A percentile compares a stretch with the other conserved stretches of the same genome.
These are phyloP conservation scores for Hypoxylon trugodes DNA, from an alignment of 495 filamentous ascomycete species.

Conservation along the genomic window DNA sequence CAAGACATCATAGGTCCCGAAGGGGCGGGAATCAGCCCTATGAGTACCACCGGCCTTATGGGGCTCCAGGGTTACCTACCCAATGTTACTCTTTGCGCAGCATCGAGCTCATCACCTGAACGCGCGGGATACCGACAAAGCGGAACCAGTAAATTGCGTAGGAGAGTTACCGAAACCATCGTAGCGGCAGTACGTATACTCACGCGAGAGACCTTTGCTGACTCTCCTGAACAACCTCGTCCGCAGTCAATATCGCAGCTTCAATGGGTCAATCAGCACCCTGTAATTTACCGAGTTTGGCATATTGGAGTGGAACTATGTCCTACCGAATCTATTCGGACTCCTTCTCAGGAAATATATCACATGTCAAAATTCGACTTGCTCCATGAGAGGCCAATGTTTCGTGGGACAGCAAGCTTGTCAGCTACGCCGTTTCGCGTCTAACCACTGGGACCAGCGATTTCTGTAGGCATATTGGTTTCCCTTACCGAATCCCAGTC, in stretches of 20 bases:
- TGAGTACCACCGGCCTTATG: neutral
- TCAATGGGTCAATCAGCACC: constrained; percentile 17
- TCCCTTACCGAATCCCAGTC: constrained; percentile 25
- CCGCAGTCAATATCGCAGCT: neutral
- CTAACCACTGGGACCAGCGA: constrained; percentile 7
- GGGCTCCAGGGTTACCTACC: constrained; percentile 18
- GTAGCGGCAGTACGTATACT: constrained; percentile 11
- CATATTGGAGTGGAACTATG: constrained; percentile 11
- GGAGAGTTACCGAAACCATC: constrained; percentile 16
- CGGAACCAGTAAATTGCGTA: constrained; percentile 20
- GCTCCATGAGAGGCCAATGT: constrained; percentile 17
- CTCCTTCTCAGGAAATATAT: constrained; percentile 4
- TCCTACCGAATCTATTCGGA: constrained; percentile 15
- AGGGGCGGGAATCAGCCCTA: constrained; percentile 28
- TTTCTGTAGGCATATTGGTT: constrained; percentile 17
- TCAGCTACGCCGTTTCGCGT: constrained; percentile 12
- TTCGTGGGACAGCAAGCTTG: constrained; percentile 8
- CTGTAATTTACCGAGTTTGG: constrained; percentile 19
- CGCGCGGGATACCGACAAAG: constrained; percentile 17
- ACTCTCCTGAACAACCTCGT: neutral
- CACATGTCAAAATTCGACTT: constrained; percentile 24
- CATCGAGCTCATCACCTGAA: constrained; percentile 21
- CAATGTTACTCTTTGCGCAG: constrained; percentile 17
- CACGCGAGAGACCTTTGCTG: neutral
- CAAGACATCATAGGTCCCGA: neutral